Base-by-base conservation (phyloP, 78 protist species). In the Monocercomonoides exilis region DNA sequence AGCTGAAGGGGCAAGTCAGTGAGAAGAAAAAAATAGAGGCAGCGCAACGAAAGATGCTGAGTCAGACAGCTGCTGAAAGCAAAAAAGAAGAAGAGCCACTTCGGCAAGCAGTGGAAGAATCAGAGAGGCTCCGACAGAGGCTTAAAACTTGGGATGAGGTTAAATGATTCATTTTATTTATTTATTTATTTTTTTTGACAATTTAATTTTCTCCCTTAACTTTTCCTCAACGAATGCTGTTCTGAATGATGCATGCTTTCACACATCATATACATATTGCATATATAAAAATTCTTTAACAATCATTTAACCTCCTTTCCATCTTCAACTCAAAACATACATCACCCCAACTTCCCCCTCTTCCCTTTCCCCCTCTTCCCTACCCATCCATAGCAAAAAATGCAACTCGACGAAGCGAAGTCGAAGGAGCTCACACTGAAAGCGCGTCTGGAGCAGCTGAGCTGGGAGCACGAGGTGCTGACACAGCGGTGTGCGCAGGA, bases 391-490 rank as follows among this genome's bases (percentile, higher is more conserved):
- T 32, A 11, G 38, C 70, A 54, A 54, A 21, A 79, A 41, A 6
- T 79, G n/a, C 82, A 6, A 5, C 11, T 79, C 4, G 82, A 4
- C 5, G 82, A 6, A 41, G 82, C 82, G 45, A 79, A 79, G 11
- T 21, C 43, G 82, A 21, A 6, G 36, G 6, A 79, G 5, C 11
- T 6, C 4, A 79, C 43, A 21, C 82, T 79, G 45, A 79, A 79
- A 41, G 82, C 82, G 45, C 4, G 36, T 33, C 82, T 79, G 6
- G 82, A 79, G 11, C 21, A 6, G 5, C 11, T 79, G 5, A 21
- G 5, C 11, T 79, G 82, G 82, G 82, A 79, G 36, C 82, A 79
- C 11, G 82, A 79, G 82, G 82, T 79, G 6, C 82, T 79, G 45
- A 33, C 6, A 29, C 82, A 79, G 82, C 82, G 82, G 45, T 79